Evolutionary conservation across 345 rosid genomes (phyloP), one percentile per base, ranked within the genome.

Genomic region (Gossypium australe): DNA sequence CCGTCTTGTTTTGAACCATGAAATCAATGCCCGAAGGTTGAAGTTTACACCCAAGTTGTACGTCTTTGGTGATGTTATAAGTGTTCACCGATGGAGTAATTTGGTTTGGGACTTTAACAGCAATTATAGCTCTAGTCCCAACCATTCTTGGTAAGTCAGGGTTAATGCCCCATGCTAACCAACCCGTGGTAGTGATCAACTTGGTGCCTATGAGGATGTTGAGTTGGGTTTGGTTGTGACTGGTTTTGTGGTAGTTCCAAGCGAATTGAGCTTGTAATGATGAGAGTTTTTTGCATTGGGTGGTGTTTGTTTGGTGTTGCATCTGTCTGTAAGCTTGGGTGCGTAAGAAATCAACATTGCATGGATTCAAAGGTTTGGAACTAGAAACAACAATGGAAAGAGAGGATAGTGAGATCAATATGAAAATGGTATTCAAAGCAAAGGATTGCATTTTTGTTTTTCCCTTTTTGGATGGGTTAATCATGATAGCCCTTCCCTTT

Each of bases 121-220:
- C 90, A 9, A 89, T 82, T 34, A 89, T 74, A 56, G 89, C 90
- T 38, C 86, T 62, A 13, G 93, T 89, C 9, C 93, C 90, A 4
- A 85, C 81, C 93, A 89, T 87, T 20, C 72, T 72, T 0, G 87
- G 85, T 43, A 6, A 7, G 6, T 49, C 9, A 0, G 93, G 93
- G 67, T 89, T 89, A 24, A 89, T 80, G 0, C 93, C 89, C 93
- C 93, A 89, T 4, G 87, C 93, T 4, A 89, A 67, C 93, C 93
- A 89, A 20, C 79, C 80, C 9, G n/a, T 18, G 4, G 67, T 81
- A 0, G 61, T 27, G 2, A 61, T 11, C 2, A 58, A 47, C 63
- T 38, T 75, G 0, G 62, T 66, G 55, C 87, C 88, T 16, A 87
- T 70, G 29, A 84, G 14, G 9, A 89, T 62, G 0, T 83, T 77